Conservation (phyloP, 129 eudicot species). For the Rutidosis leptorrhynchoides region DNA sequence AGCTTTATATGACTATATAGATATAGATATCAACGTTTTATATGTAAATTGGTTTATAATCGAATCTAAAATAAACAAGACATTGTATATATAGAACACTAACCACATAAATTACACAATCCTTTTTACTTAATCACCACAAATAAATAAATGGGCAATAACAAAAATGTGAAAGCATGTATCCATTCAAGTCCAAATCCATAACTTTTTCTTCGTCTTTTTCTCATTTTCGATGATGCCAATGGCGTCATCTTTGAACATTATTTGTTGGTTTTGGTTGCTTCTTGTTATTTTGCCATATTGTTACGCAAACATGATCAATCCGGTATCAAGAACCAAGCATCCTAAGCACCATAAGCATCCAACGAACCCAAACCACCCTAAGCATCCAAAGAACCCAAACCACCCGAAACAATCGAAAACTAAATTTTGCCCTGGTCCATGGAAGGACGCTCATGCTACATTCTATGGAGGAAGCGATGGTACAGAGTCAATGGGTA, state of each 20-base stretch:
- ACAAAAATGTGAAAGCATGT: conserved; percentile 1
- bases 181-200: not conserved
- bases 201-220: not conserved
- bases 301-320: conserved; percentile 8
- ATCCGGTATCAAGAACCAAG: not conserved
- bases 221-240: not conserved
- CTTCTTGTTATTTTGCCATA: conserved; percentile 16
- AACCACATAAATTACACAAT: not conserved
- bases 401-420: not conserved
- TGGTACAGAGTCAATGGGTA: conserved; percentile 47
- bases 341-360: conserved; percentile 3
- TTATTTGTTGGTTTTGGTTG: conserved; percentile 20
- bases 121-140: not conserved
- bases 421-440: conserved; percentile 27
- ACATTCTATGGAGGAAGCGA: conserved; percentile 54
- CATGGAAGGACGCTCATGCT: conserved; percentile 62
- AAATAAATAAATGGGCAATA: not conserved
- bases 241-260: conserved; percentile 18
- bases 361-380: not conserved
- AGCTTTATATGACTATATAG: too few relatives aligned
- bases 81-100: not conserved
- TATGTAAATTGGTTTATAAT: too few relatives aligned
- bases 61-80: not conserved
- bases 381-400: not conserved
- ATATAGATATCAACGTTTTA: too few relatives aligned